Evolutionary conservation across 2,329 filamentous ascomycete species (phyloP).

Genomic region (Calonectria pteridis): DNA sequence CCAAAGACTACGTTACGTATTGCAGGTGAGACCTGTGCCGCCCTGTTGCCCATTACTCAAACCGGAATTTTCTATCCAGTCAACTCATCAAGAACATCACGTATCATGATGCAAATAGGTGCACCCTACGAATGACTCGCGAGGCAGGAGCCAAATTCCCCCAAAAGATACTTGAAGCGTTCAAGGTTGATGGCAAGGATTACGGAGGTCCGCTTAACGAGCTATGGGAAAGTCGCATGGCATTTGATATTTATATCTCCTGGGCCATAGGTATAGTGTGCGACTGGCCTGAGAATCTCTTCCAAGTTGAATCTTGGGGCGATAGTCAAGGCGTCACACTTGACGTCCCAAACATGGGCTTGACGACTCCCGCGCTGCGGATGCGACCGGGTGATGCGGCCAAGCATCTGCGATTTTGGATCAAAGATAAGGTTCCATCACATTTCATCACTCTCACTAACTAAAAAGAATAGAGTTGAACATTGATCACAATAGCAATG

Average conservation of each 20-base stretch:
- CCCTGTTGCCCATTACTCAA: too few species aligned
- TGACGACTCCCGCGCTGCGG: neutral
- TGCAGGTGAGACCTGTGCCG: neutral
- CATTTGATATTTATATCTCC: neutral
- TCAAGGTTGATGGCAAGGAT: neutral
- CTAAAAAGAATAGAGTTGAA: neutral
- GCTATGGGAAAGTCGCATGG: neutral
- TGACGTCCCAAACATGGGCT: neutral
- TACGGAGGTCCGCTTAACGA: neutral
- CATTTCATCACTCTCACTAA: neutral
- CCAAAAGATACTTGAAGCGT: neutral
- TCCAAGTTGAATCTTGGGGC: neutral
- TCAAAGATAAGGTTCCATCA: neutral
- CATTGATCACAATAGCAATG: neutral
- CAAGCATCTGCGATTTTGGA: neutral
- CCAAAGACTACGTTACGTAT: neutral
- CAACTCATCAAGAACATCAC: neutral
- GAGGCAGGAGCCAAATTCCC: neutral
- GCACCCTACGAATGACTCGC: neutral
- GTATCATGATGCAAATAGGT: neutral
- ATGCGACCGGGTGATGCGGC: neutral
- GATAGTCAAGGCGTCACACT: neutral
- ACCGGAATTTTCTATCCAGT: neutral
- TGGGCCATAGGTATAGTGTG: neutral
- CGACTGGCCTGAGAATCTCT: neutral